phyloP scores from a whole-genome alignment of 1,284 basidiomycete genomes.

The Polyporus tsugae region DNA sequence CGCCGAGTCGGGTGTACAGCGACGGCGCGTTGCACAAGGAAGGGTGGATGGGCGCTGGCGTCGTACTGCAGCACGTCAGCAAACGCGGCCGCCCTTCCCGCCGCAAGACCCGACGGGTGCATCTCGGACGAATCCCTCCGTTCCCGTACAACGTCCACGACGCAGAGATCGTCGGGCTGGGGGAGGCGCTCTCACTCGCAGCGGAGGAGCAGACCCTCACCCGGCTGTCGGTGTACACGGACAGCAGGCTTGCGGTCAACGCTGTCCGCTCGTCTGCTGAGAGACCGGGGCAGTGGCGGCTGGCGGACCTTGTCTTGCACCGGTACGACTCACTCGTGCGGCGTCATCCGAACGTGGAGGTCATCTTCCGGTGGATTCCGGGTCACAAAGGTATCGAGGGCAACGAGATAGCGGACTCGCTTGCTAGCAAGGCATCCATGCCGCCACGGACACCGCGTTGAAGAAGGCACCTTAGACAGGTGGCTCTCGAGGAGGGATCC shows the following conservation, averaged over 20 bases:
- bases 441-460: not conserved
- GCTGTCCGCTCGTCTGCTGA: conserved; percentile 3
- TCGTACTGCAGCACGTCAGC: not conserved
- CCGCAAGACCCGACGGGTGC: conserved; percentile 2
- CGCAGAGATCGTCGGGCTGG: conserved; percentile 6
- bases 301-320: conserved; percentile 2
- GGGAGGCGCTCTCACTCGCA: conserved; percentile 4
- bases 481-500: not conserved
- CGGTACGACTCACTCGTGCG: conserved; percentile 2
- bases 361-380: conserved; percentile 10
- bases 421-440: not conserved
- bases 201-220: not conserved
- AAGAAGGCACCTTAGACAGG: not conserved
- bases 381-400: conserved; percentile 7
- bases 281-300: conserved; percentile 6
- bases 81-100: too few species aligned
- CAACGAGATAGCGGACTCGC: conserved; percentile 10
- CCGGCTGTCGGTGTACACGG: conserved; percentile 6
- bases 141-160: conserved; percentile 7
- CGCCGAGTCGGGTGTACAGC: not conserved
- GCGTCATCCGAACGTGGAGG: not conserved
- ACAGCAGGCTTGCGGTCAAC: conserved; percentile 6
- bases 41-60: conserved; percentile 1
- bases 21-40: not conserved
- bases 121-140: conserved; percentile 5